Percentiles rank a stretch among this genome's conserved stretches.
These are phyloP conservation scores for Fusarium drepaniforme DNA, from an alignment of 2,329 filamentous ascomycete species.

Conservation along the genomic window DNA sequence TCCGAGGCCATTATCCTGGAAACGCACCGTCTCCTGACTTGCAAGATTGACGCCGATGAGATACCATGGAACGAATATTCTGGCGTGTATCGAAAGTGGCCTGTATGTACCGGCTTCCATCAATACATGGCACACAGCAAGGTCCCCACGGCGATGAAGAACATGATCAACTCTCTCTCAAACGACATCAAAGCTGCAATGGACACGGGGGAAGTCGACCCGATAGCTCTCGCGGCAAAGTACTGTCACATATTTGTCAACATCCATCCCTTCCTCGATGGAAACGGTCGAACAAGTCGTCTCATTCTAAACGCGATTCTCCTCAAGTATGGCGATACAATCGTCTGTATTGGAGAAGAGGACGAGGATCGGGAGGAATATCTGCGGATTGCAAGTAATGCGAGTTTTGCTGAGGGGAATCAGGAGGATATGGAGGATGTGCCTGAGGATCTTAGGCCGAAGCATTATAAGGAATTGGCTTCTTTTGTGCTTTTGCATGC, in stretches of 20 bases:
- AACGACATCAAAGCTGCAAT: constrained; percentile 33
- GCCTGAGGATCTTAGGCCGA: neutral
- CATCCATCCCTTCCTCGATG: constrained; percentile 53
- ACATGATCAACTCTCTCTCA: constrained; percentile 33
- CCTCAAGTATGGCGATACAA: constrained; percentile 35
- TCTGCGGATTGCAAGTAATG: neutral
- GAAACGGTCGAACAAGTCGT: constrained; percentile 50
- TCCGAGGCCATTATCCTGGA: constrained; percentile 38
- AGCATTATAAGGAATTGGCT: constrained; percentile 2
- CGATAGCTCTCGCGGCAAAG: constrained; percentile 42
- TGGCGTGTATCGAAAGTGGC: constrained; percentile 42
- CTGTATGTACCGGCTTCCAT: constrained; percentile 26
- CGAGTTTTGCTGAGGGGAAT: neutral
- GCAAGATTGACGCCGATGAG: neutral
- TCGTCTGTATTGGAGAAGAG: neutral
- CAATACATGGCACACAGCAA: neutral
- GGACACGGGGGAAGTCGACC: constrained; percentile 20
- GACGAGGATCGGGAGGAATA: neutral
- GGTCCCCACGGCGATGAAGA: constrained; percentile 42
- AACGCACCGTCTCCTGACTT: constrained; percentile 41
- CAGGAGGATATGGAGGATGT: neutral
- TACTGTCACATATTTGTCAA: constrained; percentile 47
- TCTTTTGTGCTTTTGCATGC: neutral
- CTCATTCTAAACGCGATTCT: constrained; percentile 50
- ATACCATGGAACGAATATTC: constrained; percentile 16